Evolutionary conservation across 129 eudicot genomes (phyloP).

Genomic region (Apium graveolens): DNA sequence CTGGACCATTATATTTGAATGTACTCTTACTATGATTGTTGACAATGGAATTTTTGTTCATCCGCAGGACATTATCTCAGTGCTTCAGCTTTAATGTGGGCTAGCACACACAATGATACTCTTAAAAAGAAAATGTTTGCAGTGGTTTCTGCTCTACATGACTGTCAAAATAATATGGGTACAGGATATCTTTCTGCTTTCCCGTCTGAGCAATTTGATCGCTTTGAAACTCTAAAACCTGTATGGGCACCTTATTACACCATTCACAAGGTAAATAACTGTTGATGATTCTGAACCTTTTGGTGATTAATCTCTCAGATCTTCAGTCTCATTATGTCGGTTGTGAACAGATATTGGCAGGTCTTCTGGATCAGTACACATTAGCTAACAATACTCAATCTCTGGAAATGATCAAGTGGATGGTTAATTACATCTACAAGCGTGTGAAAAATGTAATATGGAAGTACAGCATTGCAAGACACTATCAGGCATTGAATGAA

Average conservation of each 20-base stretch:
- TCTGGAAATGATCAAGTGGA: constrained; percentile 53
- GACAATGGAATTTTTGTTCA: not conserved
- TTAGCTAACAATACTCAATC: constrained; percentile 54
- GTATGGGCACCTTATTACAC: constrained; percentile 99
- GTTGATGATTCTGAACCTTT: not conserved
- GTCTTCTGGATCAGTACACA: constrained; percentile 78
- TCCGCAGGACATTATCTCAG: constrained; percentile 88
- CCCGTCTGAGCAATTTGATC: constrained; percentile 72
- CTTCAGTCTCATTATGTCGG: not conserved
- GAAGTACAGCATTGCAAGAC: constrained; percentile 60
- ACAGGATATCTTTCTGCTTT: constrained; percentile 92
- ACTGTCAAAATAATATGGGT: constrained; percentile 60
- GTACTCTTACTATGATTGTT: not conserved
- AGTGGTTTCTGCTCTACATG: constrained; percentile 49
- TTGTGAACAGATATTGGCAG: constrained; percentile 70
- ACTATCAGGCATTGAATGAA: constrained; percentile 79
- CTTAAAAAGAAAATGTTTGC: constrained; percentile 57
- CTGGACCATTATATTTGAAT: not conserved
- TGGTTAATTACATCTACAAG: constrained; percentile 80
- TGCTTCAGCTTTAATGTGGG: constrained; percentile 95
- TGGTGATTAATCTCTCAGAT: not conserved
- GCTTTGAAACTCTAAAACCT: constrained; percentile 60
- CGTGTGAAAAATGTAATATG: constrained; percentile 73
- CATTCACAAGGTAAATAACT: constrained; percentile 71
- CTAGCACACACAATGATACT: constrained; percentile 56